Base-by-base conservation (phyloP, 768 basidiomycete genomes). In the Xanthoconium stramineum region DNA sequence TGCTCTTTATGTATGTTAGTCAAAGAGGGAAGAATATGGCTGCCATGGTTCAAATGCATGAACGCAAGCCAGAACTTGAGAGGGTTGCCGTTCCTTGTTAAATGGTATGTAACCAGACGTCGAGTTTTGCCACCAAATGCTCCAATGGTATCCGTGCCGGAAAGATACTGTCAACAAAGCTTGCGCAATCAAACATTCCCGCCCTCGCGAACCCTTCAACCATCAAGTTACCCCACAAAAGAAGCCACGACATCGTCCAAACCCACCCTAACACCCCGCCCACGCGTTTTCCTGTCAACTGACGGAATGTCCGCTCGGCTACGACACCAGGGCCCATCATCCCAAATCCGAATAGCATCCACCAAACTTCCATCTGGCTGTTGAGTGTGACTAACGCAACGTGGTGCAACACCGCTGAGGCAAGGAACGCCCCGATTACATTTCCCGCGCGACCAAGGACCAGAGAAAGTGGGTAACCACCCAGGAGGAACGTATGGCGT, bases 291-390 rank as follows among this genome's bases (percentile, higher is more conserved):
- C 53, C 53, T 2, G 53, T 54, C 46, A 32, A 39, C 38, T 6
- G 37, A 6, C 12, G 4, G 35, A 47, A 47, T 2, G 38, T 38
- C 8, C 45, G 53, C 15, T 54, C 53, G 6, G 15, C 20, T 8
- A 54, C 46, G 30, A 54, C 5, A 3, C 53, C 53, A 3, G 46
- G 46, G 10, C 13, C 46, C 53, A 54, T 54, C 53, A 54, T 54
- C 20, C 53, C 53, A 10, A 54, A 54, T 11, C 53, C 53, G 10
- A 47, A 15, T 1, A 47, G 6, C 53, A 54, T 47, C 53, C 53
- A 39, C 44, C 44, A 20, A 11, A 11, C 4, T 20, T 47, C 52
- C 9, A 12, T 12, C 19, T 0, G 15, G 24, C 12, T 17, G 11
- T 28, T 7, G 19, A 40, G 29, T 2, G 46, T 5, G 37, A 35